Percentiles rank a stretch among this genome's conserved stretches.
These are phyloP conservation scores for Verruconis gallopava DNA, from an alignment of 2,329 filamentous ascomycete genomes.

Conservation along the genomic window DNA sequence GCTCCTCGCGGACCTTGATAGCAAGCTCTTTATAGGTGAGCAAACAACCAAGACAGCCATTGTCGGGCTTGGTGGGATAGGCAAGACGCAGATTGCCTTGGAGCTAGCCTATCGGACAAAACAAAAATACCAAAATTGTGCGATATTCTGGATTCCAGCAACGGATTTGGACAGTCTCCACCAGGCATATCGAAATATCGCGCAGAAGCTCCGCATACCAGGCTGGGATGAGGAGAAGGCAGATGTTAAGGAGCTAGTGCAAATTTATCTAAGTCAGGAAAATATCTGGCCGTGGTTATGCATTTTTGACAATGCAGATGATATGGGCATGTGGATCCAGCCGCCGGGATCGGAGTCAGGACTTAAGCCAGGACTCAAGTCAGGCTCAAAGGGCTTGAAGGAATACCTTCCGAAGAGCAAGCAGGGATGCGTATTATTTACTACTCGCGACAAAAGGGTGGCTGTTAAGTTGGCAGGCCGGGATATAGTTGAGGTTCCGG, in stretches of 20 bases:
- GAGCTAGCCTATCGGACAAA: too few species aligned
- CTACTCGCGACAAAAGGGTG: slow-evolving; percentile 12
- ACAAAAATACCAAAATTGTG: too few species aligned
- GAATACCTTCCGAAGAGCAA: slow-evolving; percentile 10
- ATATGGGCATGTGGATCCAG: slow-evolving; percentile 17
- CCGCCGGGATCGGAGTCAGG: background rate
- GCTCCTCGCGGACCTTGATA: too few species aligned
- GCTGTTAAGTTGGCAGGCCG: slow-evolving; percentile 11
- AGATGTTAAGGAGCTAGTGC: slow-evolving; percentile 14
- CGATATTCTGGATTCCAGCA: too few species aligned
- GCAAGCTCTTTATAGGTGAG: too few species aligned
- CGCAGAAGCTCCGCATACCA: slow-evolving; percentile 19
- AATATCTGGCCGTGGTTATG: slow-evolving; percentile 23
- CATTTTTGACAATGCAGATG: slow-evolving; percentile 32
- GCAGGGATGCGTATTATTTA: slow-evolving; percentile 13
- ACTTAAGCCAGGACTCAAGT: background rate
- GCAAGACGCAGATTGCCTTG: too few species aligned
- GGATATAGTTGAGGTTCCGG: slow-evolving; percentile 11
- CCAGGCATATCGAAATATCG: too few species aligned
- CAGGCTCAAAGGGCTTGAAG: too few species aligned
- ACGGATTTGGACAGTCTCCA: too few species aligned
- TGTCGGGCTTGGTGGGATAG: too few species aligned
- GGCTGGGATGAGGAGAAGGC: slow-evolving; percentile 13
- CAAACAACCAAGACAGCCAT: too few species aligned
- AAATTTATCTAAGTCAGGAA: slow-evolving; percentile 11